These are phyloP conservation scores for Pseudogymnoascus sp. DNA, from an alignment of 2,329 filamentous ascomycete genomes.

Conservation along the genomic window DNA sequence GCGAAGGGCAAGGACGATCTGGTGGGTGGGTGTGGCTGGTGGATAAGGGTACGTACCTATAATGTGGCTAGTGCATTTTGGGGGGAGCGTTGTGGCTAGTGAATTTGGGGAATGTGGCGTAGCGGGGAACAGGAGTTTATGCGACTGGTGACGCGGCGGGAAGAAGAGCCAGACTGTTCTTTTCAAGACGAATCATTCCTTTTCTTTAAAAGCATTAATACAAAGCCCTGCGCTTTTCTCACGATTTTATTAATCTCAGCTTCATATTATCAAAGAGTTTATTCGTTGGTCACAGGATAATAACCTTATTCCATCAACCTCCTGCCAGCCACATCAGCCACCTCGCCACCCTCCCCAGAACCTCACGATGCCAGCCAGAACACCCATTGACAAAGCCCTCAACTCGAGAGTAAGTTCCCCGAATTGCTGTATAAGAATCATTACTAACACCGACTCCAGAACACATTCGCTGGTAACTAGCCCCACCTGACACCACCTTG, in stretches of 20 bases:
- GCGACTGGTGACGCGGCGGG: constrained; percentile 3
- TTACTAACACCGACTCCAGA: constrained; percentile 37
- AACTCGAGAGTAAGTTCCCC: constrained; percentile 53
- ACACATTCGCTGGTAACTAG: constrained; percentile 56
- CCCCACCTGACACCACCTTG: neutral
- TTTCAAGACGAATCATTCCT: neutral
- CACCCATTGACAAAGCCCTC: constrained; percentile 58
- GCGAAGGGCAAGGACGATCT: constrained; percentile 10
- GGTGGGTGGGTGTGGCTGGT: constrained; percentile 3
- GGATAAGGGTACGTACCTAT: constrained; percentile 3
- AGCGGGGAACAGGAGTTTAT: neutral
- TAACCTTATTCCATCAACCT: neutral
- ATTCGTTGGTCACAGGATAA: neutral
- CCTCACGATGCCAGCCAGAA: constrained; percentile 48
- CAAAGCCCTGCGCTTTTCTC: neutral
- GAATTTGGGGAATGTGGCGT: neutral
- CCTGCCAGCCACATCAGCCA: neutral
- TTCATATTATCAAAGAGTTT: neutral
- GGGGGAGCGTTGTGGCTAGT: neutral
- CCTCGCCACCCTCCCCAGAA: constrained; percentile 1
- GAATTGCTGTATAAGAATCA: neutral
- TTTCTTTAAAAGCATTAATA: neutral
- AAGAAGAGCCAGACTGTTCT: constrained; percentile 2
- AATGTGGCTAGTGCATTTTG: neutral
- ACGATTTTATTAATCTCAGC: neutral